Conservation (phyloP, 2,329 filamentous ascomycete genomes). For the Saccharata proteae region DNA sequence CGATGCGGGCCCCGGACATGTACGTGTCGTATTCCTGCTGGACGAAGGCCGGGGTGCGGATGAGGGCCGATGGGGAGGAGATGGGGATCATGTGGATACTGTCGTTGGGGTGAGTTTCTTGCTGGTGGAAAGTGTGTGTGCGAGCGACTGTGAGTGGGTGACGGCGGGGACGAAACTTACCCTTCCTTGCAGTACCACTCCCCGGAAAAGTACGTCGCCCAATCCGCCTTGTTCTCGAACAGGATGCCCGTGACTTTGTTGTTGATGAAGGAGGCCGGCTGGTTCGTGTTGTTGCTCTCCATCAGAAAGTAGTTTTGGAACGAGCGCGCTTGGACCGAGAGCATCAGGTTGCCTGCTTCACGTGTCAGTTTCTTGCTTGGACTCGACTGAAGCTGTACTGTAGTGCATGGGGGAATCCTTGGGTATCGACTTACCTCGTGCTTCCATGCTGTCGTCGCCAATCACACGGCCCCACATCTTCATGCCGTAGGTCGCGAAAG, state of each 20-base stretch:
- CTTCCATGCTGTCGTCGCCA: constrained; percentile 67
- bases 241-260: constrained; percentile 67
- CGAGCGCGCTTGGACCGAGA: constrained; percentile 63
- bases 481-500: constrained; percentile 74
- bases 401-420: background rate
- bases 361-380: background rate
- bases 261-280: constrained; percentile 64
- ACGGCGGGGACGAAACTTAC: constrained; percentile 3
- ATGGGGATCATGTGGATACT: constrained; percentile 78
- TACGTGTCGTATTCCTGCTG: constrained; percentile 60
- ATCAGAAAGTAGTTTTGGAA: constrained; percentile 79
- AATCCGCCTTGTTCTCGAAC: constrained; percentile 95
- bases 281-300: constrained; percentile 53
- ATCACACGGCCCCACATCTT: constrained; percentile 87
- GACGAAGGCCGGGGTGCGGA: constrained; percentile 61
- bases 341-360: constrained; percentile 62
- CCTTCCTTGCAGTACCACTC: constrained; percentile 55
- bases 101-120: background rate
- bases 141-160: too few species aligned
- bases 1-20: constrained; percentile 56
- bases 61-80: constrained; percentile 57
- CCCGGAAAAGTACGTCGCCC: constrained; percentile 74
- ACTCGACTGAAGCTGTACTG: background rate
- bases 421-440: constrained; percentile 31
- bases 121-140: background rate